Conservation (phyloP, 2,329 filamentous ascomycete genomes). For the Neofusicoccum laricinum region DNA sequence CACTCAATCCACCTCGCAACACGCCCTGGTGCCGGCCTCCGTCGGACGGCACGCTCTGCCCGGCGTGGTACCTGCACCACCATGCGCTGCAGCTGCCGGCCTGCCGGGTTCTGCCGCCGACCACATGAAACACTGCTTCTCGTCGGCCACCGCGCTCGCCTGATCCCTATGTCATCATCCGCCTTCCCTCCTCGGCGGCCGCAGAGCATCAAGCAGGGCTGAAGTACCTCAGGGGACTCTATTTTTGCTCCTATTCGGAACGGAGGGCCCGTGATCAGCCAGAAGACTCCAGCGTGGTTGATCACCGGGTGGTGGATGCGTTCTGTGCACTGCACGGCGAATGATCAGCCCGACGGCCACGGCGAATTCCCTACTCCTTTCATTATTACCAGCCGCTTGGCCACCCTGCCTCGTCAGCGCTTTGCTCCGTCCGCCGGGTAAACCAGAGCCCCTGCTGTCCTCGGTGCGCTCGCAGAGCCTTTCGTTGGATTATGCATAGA, state of each 20-base stretch:
- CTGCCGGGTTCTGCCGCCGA: background rate
- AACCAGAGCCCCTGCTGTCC: background rate
- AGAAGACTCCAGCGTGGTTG: background rate
- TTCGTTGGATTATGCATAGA: background rate
- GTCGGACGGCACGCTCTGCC: background rate
- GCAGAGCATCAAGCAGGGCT: background rate
- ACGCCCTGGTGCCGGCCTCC: background rate
- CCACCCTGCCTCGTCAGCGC: background rate
- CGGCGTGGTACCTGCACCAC: background rate
- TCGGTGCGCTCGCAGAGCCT: background rate
- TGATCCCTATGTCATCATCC: background rate
- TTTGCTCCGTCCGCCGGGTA: too few species aligned
- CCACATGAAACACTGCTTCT: too few species aligned
- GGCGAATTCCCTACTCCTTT: slow-evolving; percentile 5
- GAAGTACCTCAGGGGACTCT: slow-evolving; percentile 2
- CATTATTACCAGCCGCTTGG: background rate
- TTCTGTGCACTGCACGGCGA: slow-evolving; percentile 6
- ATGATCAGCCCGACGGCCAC: background rate
- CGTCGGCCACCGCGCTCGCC: background rate
- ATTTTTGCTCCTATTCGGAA: slow-evolving; percentile 3
- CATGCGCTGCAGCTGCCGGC: background rate
- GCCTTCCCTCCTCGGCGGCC: background rate
- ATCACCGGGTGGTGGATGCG: slow-evolving; percentile 2
- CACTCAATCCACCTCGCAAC: background rate
- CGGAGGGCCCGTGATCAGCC: background rate